Conservation (phyloP, 805 yeast genomes). For the Blastobotrys mokoenaii region DNA sequence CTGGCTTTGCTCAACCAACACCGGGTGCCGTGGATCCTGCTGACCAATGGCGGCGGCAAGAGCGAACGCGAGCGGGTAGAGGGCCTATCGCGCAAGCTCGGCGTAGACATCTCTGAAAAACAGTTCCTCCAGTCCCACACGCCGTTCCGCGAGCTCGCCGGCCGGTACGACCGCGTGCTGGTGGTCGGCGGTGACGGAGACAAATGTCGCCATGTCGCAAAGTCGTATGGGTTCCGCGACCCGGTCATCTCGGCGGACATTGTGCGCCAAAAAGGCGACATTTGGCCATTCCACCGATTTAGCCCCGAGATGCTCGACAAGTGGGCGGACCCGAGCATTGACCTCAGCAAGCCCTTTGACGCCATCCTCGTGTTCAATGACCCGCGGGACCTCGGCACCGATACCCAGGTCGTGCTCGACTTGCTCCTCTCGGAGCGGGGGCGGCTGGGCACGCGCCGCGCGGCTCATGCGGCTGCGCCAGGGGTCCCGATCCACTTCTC, state of each 20-base stretch:
- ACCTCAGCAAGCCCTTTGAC: slow-evolving; percentile 42
- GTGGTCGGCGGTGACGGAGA: slow-evolving; percentile 80
- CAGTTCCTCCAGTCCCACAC: slow-evolving; percentile 86
- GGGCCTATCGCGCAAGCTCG: slow-evolving; percentile 40
- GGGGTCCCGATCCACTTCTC: slow-evolving; percentile 66
- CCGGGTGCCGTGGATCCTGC: slow-evolving; percentile 66
- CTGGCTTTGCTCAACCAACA: slow-evolving; percentile 42
- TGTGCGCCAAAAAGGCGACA: slow-evolving; percentile 43
- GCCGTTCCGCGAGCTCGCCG: slow-evolving; percentile 58
- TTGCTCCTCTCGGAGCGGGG: slow-evolving; percentile 59
- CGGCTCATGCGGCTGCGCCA: slow-evolving; percentile 34
- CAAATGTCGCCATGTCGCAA: slow-evolving; percentile 63
- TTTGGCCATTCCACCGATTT: slow-evolving; percentile 64
- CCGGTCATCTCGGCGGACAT: slow-evolving; percentile 70
- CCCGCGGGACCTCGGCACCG: slow-evolving; percentile 83
- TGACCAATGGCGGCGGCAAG: slow-evolving; percentile 89
- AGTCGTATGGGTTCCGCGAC: slow-evolving; percentile 65
- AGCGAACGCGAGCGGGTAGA: slow-evolving; percentile 54
- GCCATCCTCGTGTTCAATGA: slow-evolving; percentile 81
- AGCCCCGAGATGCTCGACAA: slow-evolving; percentile 36
- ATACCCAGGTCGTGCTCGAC: slow-evolving; percentile 69
- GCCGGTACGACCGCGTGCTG: slow-evolving; percentile 50
- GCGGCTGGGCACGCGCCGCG: slow-evolving; percentile 50
- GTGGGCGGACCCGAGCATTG: slow-evolving; percentile 32
- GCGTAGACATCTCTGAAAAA: slow-evolving; percentile 37